phyloP scores from a whole-genome alignment of 352 stramenopile species.

The Pythium sukuiense region DNA sequence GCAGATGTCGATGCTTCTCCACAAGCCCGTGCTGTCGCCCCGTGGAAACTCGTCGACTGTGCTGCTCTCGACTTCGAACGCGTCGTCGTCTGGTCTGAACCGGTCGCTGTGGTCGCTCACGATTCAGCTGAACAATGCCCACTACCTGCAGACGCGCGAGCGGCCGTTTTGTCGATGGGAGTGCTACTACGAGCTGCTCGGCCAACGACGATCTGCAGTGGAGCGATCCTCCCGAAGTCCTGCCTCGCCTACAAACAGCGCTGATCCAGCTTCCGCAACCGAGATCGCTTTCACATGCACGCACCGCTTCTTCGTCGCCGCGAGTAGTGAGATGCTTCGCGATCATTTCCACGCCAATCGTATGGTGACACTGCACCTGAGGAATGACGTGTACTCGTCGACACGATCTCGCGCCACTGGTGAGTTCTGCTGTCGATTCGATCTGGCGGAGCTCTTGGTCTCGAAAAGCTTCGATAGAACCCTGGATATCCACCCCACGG shows the following conservation, averaged over 20 bases:
- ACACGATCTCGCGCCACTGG: constrained; percentile 42
- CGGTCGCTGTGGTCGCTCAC: constrained; percentile 52
- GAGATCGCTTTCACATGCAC: constrained; percentile 62
- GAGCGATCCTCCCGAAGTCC: constrained; percentile 31
- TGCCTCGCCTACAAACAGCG: not conserved
- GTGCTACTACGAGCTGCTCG: constrained; percentile 65
- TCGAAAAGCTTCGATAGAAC: constrained; percentile 41
- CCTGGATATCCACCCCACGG: constrained; percentile 44
- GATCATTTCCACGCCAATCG: constrained; percentile 38
- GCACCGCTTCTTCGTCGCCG: constrained; percentile 59
- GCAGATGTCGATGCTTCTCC: constrained; percentile 50
- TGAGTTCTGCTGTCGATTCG: constrained; percentile 52
- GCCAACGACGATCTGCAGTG: constrained; percentile 56
- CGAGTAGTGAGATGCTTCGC: constrained; percentile 33
- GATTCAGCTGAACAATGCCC: constrained; percentile 58
- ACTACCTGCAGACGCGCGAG: constrained; percentile 60
- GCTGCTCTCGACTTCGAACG: not conserved
- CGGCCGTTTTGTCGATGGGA: constrained; percentile 66
- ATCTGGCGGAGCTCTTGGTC: constrained; percentile 37
- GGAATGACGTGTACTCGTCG: constrained; percentile 78
- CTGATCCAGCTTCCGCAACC: not conserved
- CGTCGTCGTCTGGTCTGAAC: constrained; percentile 4
- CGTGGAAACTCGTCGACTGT: constrained; percentile 12
- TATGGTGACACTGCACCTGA: constrained; percentile 38
- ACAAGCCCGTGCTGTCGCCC: constrained; percentile 50